Conservation (phyloP, 345 rosid genomes). For the Leavenworthia alabamica region DNA sequence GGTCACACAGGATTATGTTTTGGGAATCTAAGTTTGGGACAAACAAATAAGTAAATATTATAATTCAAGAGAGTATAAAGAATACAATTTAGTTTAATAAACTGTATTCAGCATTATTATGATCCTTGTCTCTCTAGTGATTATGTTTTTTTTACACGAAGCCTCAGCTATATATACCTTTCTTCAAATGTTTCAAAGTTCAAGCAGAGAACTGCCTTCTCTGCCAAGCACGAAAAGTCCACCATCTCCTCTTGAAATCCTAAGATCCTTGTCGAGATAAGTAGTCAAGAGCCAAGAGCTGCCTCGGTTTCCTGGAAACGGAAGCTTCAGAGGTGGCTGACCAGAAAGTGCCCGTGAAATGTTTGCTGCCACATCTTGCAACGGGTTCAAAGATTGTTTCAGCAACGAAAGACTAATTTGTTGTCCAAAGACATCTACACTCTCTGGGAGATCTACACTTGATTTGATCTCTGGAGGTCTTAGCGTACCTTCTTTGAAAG, state of each 20-base stretch:
- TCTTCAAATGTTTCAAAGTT: slow-evolving; percentile 21
- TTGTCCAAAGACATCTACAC: slow-evolving; percentile 64
- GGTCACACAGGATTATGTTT: not conserved
- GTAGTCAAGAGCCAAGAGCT: slow-evolving; percentile 84
- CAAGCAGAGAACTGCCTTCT: slow-evolving; percentile 84
- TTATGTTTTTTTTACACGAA: slow-evolving; percentile 5
- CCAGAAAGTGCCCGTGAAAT: slow-evolving; percentile 67
- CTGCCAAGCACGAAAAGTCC: slow-evolving; percentile 88
- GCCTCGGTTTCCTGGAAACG: slow-evolving; percentile 65
- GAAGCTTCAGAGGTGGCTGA: slow-evolving; percentile 74
- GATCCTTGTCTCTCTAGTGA: not conserved
- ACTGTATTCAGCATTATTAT: slow-evolving; percentile 18
- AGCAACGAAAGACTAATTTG: slow-evolving; percentile 55
- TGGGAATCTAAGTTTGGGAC: too few species aligned
- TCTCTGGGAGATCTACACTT: slow-evolving; percentile 63
- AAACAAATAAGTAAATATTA: too few species aligned
- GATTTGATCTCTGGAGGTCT: slow-evolving; percentile 83
- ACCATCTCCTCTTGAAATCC: slow-evolving; percentile 93
- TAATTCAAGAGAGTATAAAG: not conserved
- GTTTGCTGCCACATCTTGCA: slow-evolving; percentile 65
- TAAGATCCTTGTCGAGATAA: slow-evolving; percentile 77
- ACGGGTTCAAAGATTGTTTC: slow-evolving; percentile 68
- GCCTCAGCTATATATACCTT: slow-evolving; percentile 33
- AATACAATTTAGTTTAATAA: not conserved
- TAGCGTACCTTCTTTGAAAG: slow-evolving; percentile 75